Percentiles rank a stretch among this genome's conserved stretches.
phyloP scores from a whole-genome alignment of 345 rosid species.

The Erysimum cheiranthoides region DNA sequence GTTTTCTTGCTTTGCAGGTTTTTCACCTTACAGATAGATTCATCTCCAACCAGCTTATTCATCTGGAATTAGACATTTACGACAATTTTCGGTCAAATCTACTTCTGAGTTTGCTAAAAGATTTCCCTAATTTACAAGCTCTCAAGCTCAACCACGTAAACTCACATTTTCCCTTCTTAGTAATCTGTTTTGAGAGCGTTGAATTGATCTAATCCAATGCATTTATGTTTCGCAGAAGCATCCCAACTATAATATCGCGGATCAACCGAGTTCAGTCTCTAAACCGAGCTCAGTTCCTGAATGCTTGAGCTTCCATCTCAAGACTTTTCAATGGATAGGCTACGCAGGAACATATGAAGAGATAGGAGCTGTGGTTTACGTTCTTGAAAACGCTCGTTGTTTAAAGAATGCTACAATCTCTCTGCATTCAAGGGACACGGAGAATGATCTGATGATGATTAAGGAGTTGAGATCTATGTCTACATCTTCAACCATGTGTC shows the following conservation, averaged over 20 bases:
- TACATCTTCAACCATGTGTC: slow-evolving; percentile 16
- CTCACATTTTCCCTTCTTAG: background rate
- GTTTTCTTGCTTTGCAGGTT: background rate
- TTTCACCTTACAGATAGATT: background rate
- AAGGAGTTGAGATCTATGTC: slow-evolving; percentile 24
- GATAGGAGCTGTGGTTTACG: background rate
- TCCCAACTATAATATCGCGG: background rate
- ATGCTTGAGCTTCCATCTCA: slow-evolving; percentile 19
- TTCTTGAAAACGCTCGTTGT: slow-evolving; percentile 10
- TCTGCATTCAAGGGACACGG: background rate
- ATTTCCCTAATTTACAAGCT: slow-evolving; percentile 17
- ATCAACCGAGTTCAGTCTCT: background rate
- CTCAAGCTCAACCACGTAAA: slow-evolving; percentile 32
- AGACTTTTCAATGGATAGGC: slow-evolving; percentile 23
- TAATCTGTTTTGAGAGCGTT: slow-evolving; percentile 2
- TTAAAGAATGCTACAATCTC: slow-evolving; percentile 30
- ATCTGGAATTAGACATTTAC: slow-evolving; percentile 13
- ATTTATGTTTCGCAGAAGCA: background rate
- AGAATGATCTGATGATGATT: background rate
- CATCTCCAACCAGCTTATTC: slow-evolving; percentile 7
- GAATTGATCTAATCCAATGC: background rate
- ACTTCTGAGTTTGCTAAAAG: slow-evolving; percentile 5
- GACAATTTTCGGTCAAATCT: background rate
- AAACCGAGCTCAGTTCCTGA: slow-evolving; percentile 23
- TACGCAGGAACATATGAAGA: slow-evolving; percentile 27